These are phyloP conservation scores for Phialophora tarda DNA, from an alignment of 2,329 filamentous ascomycete genomes.

Conservation along the genomic window DNA sequence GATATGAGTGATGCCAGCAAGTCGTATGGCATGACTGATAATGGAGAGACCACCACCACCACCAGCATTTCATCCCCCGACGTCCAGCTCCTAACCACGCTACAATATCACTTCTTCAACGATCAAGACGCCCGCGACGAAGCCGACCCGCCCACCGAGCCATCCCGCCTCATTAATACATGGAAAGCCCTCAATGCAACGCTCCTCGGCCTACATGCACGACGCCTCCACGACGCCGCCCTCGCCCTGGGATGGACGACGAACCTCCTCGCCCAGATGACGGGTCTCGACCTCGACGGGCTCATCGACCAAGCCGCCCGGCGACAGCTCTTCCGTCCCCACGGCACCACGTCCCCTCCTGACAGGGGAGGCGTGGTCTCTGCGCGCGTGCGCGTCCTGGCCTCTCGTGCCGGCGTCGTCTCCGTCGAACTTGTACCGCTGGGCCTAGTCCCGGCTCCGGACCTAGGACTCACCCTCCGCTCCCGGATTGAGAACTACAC, in stretches of 20 bases:
- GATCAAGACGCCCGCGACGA: not conserved
- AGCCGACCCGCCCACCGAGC: not conserved
- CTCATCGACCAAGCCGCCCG: not conserved
- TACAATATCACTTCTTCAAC: not conserved
- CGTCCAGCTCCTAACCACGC: not conserved
- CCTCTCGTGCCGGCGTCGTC: constrained; percentile 19
- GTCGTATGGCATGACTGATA: not conserved
- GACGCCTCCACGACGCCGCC: not conserved
- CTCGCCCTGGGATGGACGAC: not conserved
- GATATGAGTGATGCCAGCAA: not conserved
- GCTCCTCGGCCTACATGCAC: not conserved
- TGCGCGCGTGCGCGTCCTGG: constrained; percentile 9
- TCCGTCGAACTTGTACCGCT: constrained; percentile 26
- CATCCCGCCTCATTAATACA: not conserved
- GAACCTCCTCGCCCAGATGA: not conserved
- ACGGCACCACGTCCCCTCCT: not conserved
- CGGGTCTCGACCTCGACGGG: not conserved
- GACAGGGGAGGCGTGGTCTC: not conserved
- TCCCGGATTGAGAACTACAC: constrained; percentile 7
- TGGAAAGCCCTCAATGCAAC: not conserved
- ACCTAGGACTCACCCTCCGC: constrained; percentile 4
- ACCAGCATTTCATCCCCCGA: not conserved
- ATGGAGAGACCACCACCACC: not conserved
- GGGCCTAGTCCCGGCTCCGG: constrained; percentile 11
- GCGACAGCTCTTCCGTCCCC: not conserved